These are phyloP conservation scores for Hevea brasiliensis DNA, from an alignment of 345 rosid species.

Conservation along the genomic window DNA sequence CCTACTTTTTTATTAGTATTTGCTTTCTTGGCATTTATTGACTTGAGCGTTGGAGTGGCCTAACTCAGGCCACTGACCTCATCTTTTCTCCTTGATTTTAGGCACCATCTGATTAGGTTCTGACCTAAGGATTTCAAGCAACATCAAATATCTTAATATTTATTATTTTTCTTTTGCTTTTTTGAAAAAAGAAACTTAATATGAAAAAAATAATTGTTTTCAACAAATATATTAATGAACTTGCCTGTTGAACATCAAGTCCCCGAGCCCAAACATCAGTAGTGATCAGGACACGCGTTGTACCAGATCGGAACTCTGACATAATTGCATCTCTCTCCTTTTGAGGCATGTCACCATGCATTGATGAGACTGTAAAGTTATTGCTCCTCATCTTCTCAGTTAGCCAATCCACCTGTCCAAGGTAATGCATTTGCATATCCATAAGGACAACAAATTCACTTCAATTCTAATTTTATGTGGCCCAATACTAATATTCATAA, in stretches of 20 bases:
- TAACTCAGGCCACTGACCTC: too few species aligned
- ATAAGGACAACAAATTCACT: background rate
- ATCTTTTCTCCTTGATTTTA: background rate
- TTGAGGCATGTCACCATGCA: slow-evolving; percentile 99
- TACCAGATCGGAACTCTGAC: slow-evolving; percentile 74
- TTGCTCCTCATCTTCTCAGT: slow-evolving; percentile 93
- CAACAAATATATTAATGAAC: slow-evolving; percentile 14
- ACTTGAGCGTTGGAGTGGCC: too few species aligned
- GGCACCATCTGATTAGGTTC: too few species aligned
- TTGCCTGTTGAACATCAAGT: slow-evolving; percentile 93
- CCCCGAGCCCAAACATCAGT: slow-evolving; percentile 99
- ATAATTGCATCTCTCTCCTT: slow-evolving; percentile 93
- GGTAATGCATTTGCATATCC: background rate
- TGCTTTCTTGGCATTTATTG: too few species aligned
- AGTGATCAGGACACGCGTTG: slow-evolving; percentile 90
- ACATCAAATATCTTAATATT: too few species aligned
- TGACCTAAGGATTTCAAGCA: too few species aligned
- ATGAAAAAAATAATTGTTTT: background rate
- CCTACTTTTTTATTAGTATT: too few species aligned
- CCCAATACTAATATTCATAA: background rate
- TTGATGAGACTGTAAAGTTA: slow-evolving; percentile 92
- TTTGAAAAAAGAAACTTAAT: too few species aligned
- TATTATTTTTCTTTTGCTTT: background rate
- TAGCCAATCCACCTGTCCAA: slow-evolving; percentile 88
- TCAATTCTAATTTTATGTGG: background rate